Base-by-base conservation (phyloP, 306 rosid genomes). In the Acacia crassicarpa region DNA sequence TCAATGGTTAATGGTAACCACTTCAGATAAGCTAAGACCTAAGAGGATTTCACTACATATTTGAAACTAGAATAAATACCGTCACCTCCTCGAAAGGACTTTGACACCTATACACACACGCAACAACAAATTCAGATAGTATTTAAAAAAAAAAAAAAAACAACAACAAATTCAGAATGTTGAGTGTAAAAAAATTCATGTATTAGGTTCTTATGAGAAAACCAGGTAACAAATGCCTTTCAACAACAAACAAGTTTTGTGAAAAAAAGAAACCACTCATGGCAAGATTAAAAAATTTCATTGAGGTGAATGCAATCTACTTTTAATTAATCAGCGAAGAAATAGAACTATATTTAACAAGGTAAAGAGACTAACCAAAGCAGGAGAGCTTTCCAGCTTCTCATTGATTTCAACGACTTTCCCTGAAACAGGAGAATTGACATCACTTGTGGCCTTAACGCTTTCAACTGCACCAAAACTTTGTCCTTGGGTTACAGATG, bases 391-490 rank as follows among this genome's bases (percentile, higher is more conserved):
- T 84, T 1, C 87, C 77, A 95, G 98, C 86, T 85, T 91, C 73
- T 83, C 91, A 46, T 95, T 95, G 71, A 95, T 86, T 88, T 90
- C 84, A 30, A 89, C 74, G 15, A 95, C 93, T 86, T 92, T 87
- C 41, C 99, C 99, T 0, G 99, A 93, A 74, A 95, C 69, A 6
- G 99, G 99, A 85, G 97, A 92, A 82, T 95, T 82, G 38, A 95
- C 67, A 85, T 95, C 99, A 80, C 99, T 95, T 15, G 97, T 93
- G 74, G 99, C 99, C 84, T 95, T 95, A 75, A 95, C 98, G 65
- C 99, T 95, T 85, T 95, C 99, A 51, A 95, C 98, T 2, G 99
- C 99, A 65, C 98, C 98, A 74, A 95, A 93, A 73, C 91, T 71
- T 33, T 62, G 82, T 13, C 97, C 99, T 70, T 95, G 94, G 40